Evolutionary conservation across 495 filamentous ascomycete species (phyloP), one percentile per base, ranked within the genome.

Genomic region (Penicillium paxilli): DNA sequence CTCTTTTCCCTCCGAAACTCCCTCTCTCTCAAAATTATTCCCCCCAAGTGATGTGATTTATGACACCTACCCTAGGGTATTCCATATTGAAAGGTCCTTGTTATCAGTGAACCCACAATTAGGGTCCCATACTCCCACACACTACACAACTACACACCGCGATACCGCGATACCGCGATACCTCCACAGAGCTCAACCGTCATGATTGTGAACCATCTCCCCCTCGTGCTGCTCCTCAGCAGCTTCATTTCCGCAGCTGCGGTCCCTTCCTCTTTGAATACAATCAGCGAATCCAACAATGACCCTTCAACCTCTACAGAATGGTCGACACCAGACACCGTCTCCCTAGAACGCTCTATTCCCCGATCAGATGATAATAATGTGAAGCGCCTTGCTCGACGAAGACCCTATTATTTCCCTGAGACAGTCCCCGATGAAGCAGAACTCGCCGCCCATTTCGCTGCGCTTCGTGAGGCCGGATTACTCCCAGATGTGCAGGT

Each of bases 351-450:
- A n/a, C n/a, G n/a, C n/a, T n/a, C n/a, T n/a, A n/a, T n/a, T n/a
- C 6, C 46, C 45, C 37, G 38, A 52, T 42, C 51, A 48, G 22
- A 24, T 11, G 12, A 49, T 28, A 24, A 14, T 10, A 11, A 45
- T 11, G 6, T 21, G 9, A 9, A 37, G 2, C 26, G 21, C 23
- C 21, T 59, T 14, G 32, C 14, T 37, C 51, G 49, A 62, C 46
- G 47, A 49, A 32, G 16, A 19, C 50, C 55, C 12, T 63, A 52
- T 25, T 65, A 57, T 28, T 63, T 62, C 33, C 59, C 55, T 4
- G 62, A 65, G 19, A 62, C 59, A 4, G 17, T 63, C 0, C 56
- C 53, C 1, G 62, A 65, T 19, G 40, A 54, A 9, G 44, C 52
- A 1, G 59, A 63, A 44, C 33, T 63, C 32, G 51, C 49, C 25